These are phyloP conservation scores for Aspergillus fructus DNA, from an alignment of 2,329 filamentous ascomycete genomes.

Conservation along the genomic window DNA sequence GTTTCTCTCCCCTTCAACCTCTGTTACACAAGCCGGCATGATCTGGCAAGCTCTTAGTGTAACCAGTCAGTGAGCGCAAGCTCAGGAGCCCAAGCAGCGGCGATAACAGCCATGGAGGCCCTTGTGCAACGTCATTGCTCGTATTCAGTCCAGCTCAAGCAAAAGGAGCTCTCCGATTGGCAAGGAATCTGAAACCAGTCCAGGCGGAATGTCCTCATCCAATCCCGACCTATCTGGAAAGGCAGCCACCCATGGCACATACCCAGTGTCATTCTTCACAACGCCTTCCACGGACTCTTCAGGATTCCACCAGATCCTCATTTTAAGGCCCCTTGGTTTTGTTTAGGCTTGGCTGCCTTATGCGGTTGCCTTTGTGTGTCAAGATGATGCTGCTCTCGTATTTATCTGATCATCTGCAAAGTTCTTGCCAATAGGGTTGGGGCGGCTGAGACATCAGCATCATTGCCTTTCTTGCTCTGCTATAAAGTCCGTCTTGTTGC, in stretches of 20 bases:
- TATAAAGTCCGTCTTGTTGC: not conserved
- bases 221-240: not conserved
- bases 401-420: constrained; percentile 8
- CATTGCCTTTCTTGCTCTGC: not conserved
- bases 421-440: not conserved
- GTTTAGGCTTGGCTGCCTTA: not conserved
- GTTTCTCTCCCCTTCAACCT: too few species aligned
- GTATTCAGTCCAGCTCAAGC: not conserved
- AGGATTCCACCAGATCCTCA: not conserved
- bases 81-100: too few species aligned
- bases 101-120: too few species aligned
- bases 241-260: not conserved
- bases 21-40: too few species aligned
- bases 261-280: not conserved
- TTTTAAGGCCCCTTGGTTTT: not conserved
- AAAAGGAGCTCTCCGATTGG: not conserved
- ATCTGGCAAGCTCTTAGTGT: too few species aligned
- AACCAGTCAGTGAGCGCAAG: too few species aligned
- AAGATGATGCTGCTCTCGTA: constrained; percentile 6
- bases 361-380: not conserved
- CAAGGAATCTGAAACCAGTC: not conserved
- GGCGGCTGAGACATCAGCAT: constrained; percentile 4
- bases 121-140: not conserved
- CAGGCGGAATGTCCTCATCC: not conserved
- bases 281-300: not conserved